These are phyloP conservation scores for Pyrenula aspistea DNA, from an alignment of 495 filamentous ascomycete species.

Conservation along the genomic window DNA sequence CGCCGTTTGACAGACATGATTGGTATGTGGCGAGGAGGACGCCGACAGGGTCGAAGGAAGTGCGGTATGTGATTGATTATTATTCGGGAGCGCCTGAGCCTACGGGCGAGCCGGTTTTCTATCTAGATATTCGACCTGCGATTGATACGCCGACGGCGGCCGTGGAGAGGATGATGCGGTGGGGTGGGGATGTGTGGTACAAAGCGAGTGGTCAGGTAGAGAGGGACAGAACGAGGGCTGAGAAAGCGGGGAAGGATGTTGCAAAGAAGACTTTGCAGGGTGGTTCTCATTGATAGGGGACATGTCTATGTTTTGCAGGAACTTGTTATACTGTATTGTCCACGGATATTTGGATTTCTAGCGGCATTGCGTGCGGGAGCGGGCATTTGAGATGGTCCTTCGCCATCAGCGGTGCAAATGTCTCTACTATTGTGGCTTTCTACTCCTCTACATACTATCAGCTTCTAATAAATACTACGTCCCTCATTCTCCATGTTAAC, in stretches of 20 bases:
- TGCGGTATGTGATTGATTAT: constrained; percentile 96
- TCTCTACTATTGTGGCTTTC: too few species aligned
- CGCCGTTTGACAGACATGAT: constrained; percentile 96
- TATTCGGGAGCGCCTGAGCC: constrained; percentile 81
- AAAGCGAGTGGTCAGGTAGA: constrained; percentile 63
- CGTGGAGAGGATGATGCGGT: constrained; percentile 72
- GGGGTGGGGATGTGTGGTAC: constrained; percentile 93
- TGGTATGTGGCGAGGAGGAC: constrained; percentile 75
- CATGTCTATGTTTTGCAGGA: too few species aligned
- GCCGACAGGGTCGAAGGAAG: constrained; percentile 53
- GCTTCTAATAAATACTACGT: too few species aligned
- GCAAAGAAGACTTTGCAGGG: neutral
- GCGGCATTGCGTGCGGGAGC: too few species aligned
- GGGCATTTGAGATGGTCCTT: too few species aligned
- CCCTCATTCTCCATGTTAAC: too few species aligned
- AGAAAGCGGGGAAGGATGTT: neutral
- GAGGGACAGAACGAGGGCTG: constrained; percentile 24
- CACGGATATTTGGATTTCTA: too few species aligned
- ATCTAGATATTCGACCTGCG: constrained; percentile 89
- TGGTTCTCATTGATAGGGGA: too few species aligned
- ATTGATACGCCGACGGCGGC: constrained; percentile 71
- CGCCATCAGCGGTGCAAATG: too few species aligned
- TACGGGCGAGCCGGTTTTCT: constrained; percentile 91
- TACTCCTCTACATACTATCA: neutral
- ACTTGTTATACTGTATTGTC: too few species aligned